A percentile compares a stretch with the other conserved stretches of the same genome.
Evolutionary conservation across 768 basidiomycete species (phyloP).

Genomic region (Cystobasidium onofrii): DNA sequence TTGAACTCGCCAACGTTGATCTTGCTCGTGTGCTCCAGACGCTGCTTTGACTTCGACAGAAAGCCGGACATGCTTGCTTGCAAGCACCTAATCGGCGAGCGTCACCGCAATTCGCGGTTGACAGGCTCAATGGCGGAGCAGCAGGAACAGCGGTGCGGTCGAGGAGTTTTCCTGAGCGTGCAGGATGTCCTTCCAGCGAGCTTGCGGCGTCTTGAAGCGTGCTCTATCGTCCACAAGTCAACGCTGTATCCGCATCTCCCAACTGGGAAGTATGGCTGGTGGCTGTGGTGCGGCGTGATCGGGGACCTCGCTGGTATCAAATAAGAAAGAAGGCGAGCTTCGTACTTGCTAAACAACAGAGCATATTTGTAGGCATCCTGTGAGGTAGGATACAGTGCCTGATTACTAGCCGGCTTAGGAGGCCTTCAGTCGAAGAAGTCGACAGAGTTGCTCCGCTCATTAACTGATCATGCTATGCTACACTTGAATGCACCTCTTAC

Average conservation of each 20-base stretch:
- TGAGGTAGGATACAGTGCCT: too few relatives aligned
- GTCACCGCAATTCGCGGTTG: background rate
- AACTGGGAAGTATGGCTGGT: background rate
- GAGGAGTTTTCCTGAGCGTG: background rate
- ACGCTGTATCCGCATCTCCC: background rate
- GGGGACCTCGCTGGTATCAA: background rate
- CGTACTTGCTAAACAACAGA: too few relatives aligned
- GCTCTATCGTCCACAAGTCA: background rate
- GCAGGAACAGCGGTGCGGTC: background rate
- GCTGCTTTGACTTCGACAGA: conserved; percentile 13
- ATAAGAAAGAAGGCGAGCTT: too few relatives aligned
- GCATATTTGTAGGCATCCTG: too few relatives aligned
- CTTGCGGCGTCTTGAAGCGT: background rate
- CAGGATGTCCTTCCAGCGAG: background rate
- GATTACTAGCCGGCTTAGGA: too few relatives aligned
- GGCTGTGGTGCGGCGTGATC: background rate
- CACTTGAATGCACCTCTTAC: too few relatives aligned
- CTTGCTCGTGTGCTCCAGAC: conserved; percentile 26
- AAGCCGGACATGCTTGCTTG: conserved; percentile 14
- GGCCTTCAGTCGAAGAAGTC: too few relatives aligned
- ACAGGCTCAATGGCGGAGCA: background rate
- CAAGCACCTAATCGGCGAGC: background rate
- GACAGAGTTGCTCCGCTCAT: too few relatives aligned
- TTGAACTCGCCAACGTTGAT: conserved; percentile 26
- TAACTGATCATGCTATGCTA: too few relatives aligned